A percentile compares a stretch with the other conserved stretches of the same genome.
phyloP scores from a whole-genome alignment of 768 basidiomycete species.

The Macrolepiota albuminosa region DNA sequence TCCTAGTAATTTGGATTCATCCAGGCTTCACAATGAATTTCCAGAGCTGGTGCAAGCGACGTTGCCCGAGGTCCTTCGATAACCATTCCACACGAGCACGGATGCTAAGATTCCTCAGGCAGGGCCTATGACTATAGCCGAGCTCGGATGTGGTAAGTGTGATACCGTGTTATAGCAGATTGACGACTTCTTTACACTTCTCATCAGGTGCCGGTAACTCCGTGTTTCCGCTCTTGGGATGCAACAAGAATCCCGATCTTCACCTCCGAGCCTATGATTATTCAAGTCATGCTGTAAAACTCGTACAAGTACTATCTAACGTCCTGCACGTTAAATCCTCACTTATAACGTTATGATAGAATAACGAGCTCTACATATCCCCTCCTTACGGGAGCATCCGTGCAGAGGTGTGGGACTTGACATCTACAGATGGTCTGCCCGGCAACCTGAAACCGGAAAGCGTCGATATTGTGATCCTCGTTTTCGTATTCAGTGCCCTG shows the following conservation, averaged over 20 bases:
- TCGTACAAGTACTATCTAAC: conserved; percentile 65
- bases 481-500: conserved; percentile 91
- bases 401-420: conserved; percentile 89
- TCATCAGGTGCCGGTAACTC: conserved; percentile 87
- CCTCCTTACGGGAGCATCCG: conserved; percentile 68
- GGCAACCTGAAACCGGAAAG: conserved; percentile 55
- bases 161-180: not conserved
- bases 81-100: not conserved
- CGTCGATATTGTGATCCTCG: conserved; percentile 88
- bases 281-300: conserved; percentile 79
- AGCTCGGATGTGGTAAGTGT: conserved; percentile 83
- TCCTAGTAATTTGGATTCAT: not conserved
- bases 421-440: conserved; percentile 58
- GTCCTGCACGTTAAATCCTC: not conserved
- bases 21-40: conserved; percentile 90
- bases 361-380: conserved; percentile 62
- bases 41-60: conserved; percentile 77
- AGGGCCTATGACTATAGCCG: conserved; percentile 71
- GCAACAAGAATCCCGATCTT: conserved; percentile 78
- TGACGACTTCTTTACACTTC: not conserved
- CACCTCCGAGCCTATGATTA: conserved; percentile 85
- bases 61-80: conserved; percentile 48
- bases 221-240: conserved; percentile 80
- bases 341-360: conserved; percentile 32
- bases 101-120: conserved; percentile 44